Evolutionary conservation across 1,139 yeast genomes (phyloP), one percentile per base, ranked within the genome.

Genomic region (Lodderomyces margitis): DNA sequence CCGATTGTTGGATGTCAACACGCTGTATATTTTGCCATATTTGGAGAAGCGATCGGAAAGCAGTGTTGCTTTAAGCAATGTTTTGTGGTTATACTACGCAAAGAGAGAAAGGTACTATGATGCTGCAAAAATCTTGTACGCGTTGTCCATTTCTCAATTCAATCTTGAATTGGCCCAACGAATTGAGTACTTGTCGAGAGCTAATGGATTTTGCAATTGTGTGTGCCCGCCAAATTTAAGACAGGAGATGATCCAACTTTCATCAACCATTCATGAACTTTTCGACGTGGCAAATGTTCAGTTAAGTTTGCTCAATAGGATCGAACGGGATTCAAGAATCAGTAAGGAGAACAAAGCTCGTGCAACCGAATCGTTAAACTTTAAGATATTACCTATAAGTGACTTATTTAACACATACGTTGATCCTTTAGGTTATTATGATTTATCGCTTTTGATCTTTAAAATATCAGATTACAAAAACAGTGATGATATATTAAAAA

Each of bases 201-300:
- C 97, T 1, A 86, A 85, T 59, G 96, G 96, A 2, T 91, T 87
- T 67, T 87, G 96, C 58, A 87, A 87, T 55, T 84, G 95, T 60
- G 81, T 80, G 23, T 82, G 92, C 50, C 85, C 94, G 17, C 89
- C 94, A 24, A 80, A 76, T 46, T 74, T 83, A 54, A 76, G 94
- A 51, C 95, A 85, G 55, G 79, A 80, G 50, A 83, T 87, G 78
- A 78, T 83, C 24, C 83, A 80, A 54, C 70, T 92, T 44, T 75
- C 88, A 1, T 72, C 81, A 9, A 70, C 76, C 49, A 84, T 91
- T 27, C 85, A 82, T 51, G 96, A 91, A 57, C 75, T 86, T 40
- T 79, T 91, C 55, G 95, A 87, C 40, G 94, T 92, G 34, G 94
- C 97, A 3, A 81, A 83, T 50, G 75, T 92, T 39, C 98, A 92